Percentiles rank a stretch among this genome's conserved stretches.
These are phyloP conservation scores for Plectosphaerella sp. DNA, from an alignment of 2,329 filamentous ascomycete species.

Conservation along the genomic window DNA sequence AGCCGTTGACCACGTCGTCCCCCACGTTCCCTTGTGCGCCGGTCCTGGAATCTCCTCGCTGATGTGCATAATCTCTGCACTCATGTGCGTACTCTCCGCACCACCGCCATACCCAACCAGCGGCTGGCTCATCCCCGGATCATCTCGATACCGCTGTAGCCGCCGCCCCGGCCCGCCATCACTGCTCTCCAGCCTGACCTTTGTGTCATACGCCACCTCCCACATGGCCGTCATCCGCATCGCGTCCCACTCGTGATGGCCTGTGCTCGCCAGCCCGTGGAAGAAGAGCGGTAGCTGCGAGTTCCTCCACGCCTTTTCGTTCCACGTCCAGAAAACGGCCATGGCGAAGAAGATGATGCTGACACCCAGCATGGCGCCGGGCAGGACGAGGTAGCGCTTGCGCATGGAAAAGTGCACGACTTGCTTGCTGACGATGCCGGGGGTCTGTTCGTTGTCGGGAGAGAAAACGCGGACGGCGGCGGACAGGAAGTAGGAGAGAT, in stretches of 20 bases:
- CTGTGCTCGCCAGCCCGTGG: neutral
- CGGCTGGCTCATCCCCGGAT: neutral
- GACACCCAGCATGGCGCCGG: neutral
- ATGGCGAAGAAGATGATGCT: neutral
- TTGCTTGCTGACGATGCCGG: neutral
- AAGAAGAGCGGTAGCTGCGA: slow-evolving; percentile 1
- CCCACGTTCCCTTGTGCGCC: too few species aligned
- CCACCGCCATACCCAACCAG: too few species aligned
- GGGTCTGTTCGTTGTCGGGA: neutral
- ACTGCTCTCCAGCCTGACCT: neutral
- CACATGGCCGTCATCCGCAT: neutral
- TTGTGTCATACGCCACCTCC: neutral
- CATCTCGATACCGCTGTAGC: neutral
- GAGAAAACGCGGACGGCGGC: neutral
- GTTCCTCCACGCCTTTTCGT: neutral
- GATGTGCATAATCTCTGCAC: too few species aligned
- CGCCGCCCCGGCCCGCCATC: neutral
- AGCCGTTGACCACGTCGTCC: too few species aligned
- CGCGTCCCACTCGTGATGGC: neutral
- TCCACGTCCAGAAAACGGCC: neutral
- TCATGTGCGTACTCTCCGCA: too few species aligned
- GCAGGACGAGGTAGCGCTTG: neutral
- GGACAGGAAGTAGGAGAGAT: neutral
- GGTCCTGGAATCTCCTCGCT: too few species aligned
- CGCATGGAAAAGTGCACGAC: neutral